phyloP scores from a whole-genome alignment of 1,139 yeast species.

The Hansenula sp. region DNA sequence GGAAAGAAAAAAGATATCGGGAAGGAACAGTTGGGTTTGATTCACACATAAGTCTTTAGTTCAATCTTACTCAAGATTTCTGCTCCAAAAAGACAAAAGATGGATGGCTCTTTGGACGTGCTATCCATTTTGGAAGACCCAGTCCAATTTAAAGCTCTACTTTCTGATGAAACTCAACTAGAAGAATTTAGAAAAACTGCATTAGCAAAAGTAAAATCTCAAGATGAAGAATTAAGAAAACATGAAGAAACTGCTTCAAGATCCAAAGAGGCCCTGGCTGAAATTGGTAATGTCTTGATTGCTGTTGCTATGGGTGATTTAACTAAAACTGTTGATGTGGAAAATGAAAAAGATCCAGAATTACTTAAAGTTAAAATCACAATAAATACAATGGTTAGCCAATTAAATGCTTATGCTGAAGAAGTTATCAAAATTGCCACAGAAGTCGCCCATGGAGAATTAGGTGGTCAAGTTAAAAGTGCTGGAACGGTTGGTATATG shows the following conservation, averaged over 20 bases:
- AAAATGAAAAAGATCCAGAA: conserved; percentile 72
- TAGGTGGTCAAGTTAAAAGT: conserved; percentile 88
- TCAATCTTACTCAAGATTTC: not conserved
- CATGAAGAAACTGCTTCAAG: conserved; percentile 40
- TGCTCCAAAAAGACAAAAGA: not conserved
- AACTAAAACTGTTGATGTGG: conserved; percentile 71
- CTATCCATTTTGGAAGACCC: conserved; percentile 2
- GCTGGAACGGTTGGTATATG: conserved; percentile 84
- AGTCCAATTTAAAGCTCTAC: not conserved
- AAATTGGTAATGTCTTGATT: conserved; percentile 81
- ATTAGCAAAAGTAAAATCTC: not conserved
- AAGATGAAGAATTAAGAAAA: conserved; percentile 1
- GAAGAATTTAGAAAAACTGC: not conserved
- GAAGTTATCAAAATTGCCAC: conserved; percentile 88
- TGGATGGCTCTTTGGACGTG: not conserved
- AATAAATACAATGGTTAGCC: conserved; percentile 82
- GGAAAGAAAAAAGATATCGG: no score
- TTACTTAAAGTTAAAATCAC: conserved; percentile 73
- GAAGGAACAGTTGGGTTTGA: no score
- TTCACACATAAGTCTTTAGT: no score
- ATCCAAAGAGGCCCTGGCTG: conserved; percentile 69
- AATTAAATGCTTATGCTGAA: conserved; percentile 76
- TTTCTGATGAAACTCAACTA: not conserved
- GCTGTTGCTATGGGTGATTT: conserved; percentile 88
- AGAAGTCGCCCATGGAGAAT: conserved; percentile 88